Evolutionary conservation across 306 rosid species (phyloP), one percentile per base, ranked within the genome.

Genomic region (Spatholobus suberectus): DNA sequence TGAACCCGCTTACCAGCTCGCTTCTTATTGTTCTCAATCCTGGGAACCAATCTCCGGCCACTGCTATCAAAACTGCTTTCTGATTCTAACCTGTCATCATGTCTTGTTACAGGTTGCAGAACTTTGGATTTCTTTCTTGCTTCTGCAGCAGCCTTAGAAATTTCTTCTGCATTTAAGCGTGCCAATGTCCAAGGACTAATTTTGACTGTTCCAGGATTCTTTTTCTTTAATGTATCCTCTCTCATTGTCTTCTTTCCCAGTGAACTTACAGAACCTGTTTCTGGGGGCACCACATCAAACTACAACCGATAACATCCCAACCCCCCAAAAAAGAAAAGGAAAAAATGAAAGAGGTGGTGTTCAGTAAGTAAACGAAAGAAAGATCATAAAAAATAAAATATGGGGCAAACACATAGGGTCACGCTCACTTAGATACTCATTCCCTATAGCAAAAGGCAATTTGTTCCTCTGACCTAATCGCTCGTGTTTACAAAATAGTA

Each of bases 151-250:
- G 98, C 96, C 86, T 93, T 93, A 8, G 99, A 90, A 76, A 91
- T 90, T 80, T 95, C 96, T 77, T 95, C 99, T 24, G 94, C 94
- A 81, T 95, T 92, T 79, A 95, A 84, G 58, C 97, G 90, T 21
- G 99, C 99, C 83, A 95, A 86, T 27, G 94, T 82, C 99, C 99
- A 95, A 5, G 99, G 99, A 82, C 98, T 95, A 77, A 95, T 93
- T 90, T 89, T 95, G 47, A 95, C 94, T 3, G 94, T 83, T 18
- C 82, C 90, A 6, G 90, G 75, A 81, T 89, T 95, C 86, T 89
- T 95, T 89, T 92, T 95, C 90, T 89, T 95, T 1, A 57, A 44
- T 17, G 88, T 82, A 70, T 92, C 97, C 66, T 90, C 97, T 81
- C 78, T 77, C 37, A 43, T 61, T 8, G 82, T 58, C 86, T 85